A percentile compares a stretch with the other conserved stretches of the same genome.
phyloP scores from a whole-genome alignment of 2,329 filamentous ascomycete genomes.

The Arthroderma sp. region DNA sequence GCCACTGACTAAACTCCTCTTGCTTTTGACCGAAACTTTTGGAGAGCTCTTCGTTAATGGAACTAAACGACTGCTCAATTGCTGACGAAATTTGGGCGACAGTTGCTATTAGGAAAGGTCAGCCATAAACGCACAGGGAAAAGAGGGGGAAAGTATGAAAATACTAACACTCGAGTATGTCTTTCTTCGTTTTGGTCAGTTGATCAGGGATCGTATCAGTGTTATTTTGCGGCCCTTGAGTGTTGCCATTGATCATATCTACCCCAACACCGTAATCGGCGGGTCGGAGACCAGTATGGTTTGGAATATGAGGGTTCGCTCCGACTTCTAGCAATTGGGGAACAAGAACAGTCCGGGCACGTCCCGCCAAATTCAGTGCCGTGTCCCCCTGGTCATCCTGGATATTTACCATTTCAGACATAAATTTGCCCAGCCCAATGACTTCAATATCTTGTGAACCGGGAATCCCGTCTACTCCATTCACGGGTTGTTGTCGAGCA shows the following conservation, averaged over 20 bases:
- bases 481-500: constrained; percentile 33
- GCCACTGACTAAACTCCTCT: constrained; percentile 65
- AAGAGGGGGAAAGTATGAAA: not conserved
- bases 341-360: constrained; percentile 92
- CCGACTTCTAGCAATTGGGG: constrained; percentile 93
- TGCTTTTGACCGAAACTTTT: constrained; percentile 74
- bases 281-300: constrained; percentile 75
- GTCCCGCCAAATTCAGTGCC: constrained; percentile 80
- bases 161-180: constrained; percentile 31
- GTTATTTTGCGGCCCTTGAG: constrained; percentile 29
- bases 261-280: constrained; percentile 88
- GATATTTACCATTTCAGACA: constrained; percentile 93
- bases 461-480: constrained; percentile 15
- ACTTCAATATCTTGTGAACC: constrained; percentile 36
- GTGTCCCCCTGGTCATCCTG: constrained; percentile 92
- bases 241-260: constrained; percentile 41
- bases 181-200: constrained; percentile 32
- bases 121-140: constrained; percentile 16
- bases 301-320: constrained; percentile 82
- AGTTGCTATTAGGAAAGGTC: constrained; percentile 22
- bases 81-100: constrained; percentile 38
- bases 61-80: constrained; percentile 68
- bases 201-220: constrained; percentile 30
- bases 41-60: constrained; percentile 67
- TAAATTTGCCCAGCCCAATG: constrained; percentile 85